These are phyloP conservation scores for Aspergillus olivimuriae DNA, from an alignment of 495 filamentous ascomycete species.

Conservation along the genomic window DNA sequence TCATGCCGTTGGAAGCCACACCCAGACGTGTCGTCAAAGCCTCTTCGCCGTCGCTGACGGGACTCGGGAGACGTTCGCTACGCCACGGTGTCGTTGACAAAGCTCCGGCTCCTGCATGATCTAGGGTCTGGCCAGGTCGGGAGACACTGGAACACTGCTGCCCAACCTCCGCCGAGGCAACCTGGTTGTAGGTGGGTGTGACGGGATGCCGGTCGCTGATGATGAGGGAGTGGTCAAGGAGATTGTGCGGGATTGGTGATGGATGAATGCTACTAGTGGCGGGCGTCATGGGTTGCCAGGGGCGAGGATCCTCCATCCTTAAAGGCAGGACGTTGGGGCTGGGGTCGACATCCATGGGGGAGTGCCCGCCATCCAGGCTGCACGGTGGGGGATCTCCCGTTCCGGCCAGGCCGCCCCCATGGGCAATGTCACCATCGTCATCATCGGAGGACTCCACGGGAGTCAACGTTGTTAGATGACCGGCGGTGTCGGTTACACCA, in stretches of 20 bases:
- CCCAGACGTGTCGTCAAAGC: constrained; percentile 32
- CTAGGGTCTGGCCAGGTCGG: neutral
- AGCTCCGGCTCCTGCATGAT: neutral
- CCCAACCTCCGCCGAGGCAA: too few species aligned
- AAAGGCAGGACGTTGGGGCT: constrained; percentile 38
- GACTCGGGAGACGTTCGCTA: constrained; percentile 59
- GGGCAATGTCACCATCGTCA: constrained; percentile 17
- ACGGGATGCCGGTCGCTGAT: constrained; percentile 14
- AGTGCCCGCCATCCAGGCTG: constrained; percentile 12
- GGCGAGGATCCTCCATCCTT: constrained; percentile 2
- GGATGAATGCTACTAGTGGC: constrained; percentile 37
- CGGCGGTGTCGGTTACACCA: constrained; percentile 10
- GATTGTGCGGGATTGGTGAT: constrained; percentile 41
- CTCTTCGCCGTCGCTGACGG: constrained; percentile 63
- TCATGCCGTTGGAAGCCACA: constrained; percentile 10
- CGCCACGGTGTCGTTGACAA: constrained; percentile 26
- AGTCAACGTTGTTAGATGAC: constrained; percentile 27
- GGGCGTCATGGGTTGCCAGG: constrained; percentile 24
- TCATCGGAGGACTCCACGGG: constrained; percentile 40
- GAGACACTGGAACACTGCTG: too few species aligned
- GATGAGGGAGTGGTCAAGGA: constrained; percentile 26
- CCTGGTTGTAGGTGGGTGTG: constrained; percentile 10
- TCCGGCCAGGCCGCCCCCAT: too few species aligned
- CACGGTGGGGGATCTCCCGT: too few species aligned
- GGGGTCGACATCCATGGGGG: constrained; percentile 44